phyloP scores from a whole-genome alignment of 805 yeast species.

The Saccharomyces paradoxus region DNA sequence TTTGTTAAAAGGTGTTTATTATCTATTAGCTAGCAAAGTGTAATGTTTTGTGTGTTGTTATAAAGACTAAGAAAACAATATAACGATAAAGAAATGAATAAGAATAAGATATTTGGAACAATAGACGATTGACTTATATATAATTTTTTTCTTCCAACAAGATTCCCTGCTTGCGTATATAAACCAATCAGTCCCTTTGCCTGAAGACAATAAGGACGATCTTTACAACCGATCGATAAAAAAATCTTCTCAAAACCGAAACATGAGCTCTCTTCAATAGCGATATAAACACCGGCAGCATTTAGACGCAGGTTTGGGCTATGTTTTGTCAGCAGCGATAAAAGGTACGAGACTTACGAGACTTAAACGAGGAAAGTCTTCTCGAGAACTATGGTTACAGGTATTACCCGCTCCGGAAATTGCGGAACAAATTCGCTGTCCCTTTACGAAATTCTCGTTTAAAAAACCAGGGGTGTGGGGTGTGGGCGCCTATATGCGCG shows the following conservation, averaged over 20 bases:
- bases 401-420: not conserved
- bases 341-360: not conserved
- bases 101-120: not conserved
- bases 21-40: not conserved
- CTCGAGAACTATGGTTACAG: not conserved
- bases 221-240: not conserved
- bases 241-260: not conserved
- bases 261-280: not conserved
- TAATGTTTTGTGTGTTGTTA: not conserved
- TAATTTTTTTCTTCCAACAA: not conserved
- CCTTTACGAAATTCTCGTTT: not conserved
- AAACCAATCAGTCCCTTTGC: not conserved
- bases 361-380: not conserved
- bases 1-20: not conserved
- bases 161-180: not conserved
- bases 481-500: not conserved
- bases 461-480: not conserved
- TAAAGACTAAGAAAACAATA: not conserved
- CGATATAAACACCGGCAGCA: not conserved
- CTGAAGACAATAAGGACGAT: not conserved
- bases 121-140: not conserved
- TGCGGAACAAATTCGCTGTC: not conserved
- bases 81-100: not conserved
- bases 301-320: not conserved
- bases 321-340: not conserved